Base-by-base conservation (phyloP, 2,329 filamentous ascomycete species). In the Nemania sp. region DNA sequence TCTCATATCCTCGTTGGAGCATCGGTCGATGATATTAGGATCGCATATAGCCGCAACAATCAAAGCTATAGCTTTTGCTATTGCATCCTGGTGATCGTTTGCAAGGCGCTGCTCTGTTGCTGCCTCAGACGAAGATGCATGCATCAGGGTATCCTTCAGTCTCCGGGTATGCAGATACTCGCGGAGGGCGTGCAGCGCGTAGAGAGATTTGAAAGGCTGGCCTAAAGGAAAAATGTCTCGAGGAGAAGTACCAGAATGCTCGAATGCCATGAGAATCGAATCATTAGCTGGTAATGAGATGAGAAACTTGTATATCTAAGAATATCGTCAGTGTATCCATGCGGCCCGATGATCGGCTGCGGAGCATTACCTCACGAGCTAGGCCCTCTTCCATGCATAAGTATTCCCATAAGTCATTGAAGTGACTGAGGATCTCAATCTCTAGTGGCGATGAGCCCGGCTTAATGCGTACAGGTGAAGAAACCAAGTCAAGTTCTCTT, bases 401-500 rank as follows among this genome's bases (percentile, higher is more conserved):
- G 64, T 93, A 88, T 37, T 84, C 81, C 79, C 94, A 96, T 20
- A 99, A 74, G 56, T 93, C 86, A 49, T 90, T 81, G 65, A 96
- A 96, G 69, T 95, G 89, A 52, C 85, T 80, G 61, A 94, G 75
- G 19, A 97, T 86, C 63, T 93, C 89, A 11, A 83, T 79, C 67
- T 97, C 91, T 2, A 97, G 80, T 30, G 75, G 80, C 58, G 75
- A 85, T 41, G 75, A 81, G 44, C 75, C 83, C 46, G 72, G 78
- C 57, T 75, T 77, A 47, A 79, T 72, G 24, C 76, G 66, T 57
- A 75, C 62, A 22, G 77, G 67, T 52, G 75, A 70, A 3, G 73
- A 70, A 7, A 73, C 68, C 0, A 72, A 66, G 12, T 79, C 76
- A 17, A 80, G 76, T 37, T 84, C 80, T 14, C 79, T 78, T 61